phyloP scores from a whole-genome alignment of 306 rosid genomes.

The Neltuma alba region DNA sequence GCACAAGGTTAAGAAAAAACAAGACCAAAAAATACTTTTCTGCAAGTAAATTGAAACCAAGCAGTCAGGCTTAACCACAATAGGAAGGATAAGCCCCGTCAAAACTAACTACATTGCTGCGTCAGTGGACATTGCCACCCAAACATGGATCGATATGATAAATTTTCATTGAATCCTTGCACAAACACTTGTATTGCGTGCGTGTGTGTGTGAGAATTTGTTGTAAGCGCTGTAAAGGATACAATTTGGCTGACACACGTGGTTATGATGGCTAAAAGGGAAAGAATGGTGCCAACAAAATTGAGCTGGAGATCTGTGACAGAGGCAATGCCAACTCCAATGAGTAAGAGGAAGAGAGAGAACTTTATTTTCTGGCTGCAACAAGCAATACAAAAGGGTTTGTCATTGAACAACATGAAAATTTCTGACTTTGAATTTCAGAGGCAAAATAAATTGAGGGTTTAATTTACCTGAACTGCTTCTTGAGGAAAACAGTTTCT shows the following conservation, averaged over 20 bases:
- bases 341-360: constrained; percentile 71
- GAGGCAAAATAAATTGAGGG: not conserved
- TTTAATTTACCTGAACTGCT: constrained; percentile 78
- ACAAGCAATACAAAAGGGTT: constrained; percentile 6
- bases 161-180: not conserved
- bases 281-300: too few species aligned
- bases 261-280: too few species aligned
- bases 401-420: not conserved
- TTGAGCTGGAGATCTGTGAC: too few species aligned
- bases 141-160: not conserved
- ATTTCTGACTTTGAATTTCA: not conserved
- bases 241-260: not conserved
- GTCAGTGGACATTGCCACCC: not conserved
- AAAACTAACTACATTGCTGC: not conserved
- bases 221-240: too few species aligned
- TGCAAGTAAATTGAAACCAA: not conserved
- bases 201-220: not conserved
- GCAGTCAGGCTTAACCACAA: constrained; percentile 7
- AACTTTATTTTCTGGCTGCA: constrained; percentile 84
- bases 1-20: constrained; percentile 52
- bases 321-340: constrained; percentile 76
- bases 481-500: constrained; percentile 82
- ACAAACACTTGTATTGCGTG: not conserved
- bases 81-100: not conserved
- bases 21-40: not conserved